Evolutionary conservation across 192 early-diverging fungal species (phyloP).

Genomic region (Dissophora globulifera): DNA sequence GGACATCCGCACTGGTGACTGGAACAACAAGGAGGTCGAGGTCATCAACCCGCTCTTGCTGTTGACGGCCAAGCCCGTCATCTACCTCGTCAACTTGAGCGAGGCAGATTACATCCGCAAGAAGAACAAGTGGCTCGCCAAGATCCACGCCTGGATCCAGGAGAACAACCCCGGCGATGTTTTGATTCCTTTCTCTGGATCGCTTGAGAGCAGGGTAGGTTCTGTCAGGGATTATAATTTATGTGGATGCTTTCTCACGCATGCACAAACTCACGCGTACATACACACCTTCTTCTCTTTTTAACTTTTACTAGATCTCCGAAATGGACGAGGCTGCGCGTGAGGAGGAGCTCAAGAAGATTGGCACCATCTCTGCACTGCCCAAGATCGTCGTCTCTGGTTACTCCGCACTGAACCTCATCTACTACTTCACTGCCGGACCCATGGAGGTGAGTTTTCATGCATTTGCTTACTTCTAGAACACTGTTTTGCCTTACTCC

Average conservation of each 20-base stretch:
- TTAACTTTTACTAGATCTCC: slow-evolving; percentile 43
- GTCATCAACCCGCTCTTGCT: slow-evolving; percentile 88
- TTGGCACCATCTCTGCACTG: slow-evolving; percentile 75
- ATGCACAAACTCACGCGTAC: too few species aligned
- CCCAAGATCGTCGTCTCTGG: slow-evolving; percentile 94
- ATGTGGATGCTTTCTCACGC: too few species aligned
- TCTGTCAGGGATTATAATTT: too few species aligned
- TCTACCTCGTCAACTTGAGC: slow-evolving; percentile 92
- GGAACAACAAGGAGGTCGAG: slow-evolving; percentile 91
- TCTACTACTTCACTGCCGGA: slow-evolving; percentile 97
- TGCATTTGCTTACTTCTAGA: slow-evolving; percentile 84
- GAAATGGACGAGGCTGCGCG: slow-evolving; percentile 64
- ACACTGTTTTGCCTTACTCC: too few species aligned
- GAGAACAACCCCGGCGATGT: slow-evolving; percentile 89
- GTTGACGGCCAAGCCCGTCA: slow-evolving; percentile 96
- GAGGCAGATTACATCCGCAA: slow-evolving; percentile 91
- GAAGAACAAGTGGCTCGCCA: slow-evolving; percentile 94
- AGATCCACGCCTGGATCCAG: slow-evolving; percentile 95
- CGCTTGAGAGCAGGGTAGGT: slow-evolving; percentile 77
- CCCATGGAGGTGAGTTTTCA: slow-evolving; percentile 82
- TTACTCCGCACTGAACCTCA: slow-evolving; percentile 85
- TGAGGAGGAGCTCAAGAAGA: slow-evolving; percentile 70
- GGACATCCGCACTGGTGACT: slow-evolving; percentile 89
- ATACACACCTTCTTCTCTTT: too few species aligned
- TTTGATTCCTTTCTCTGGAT: slow-evolving; percentile 92